Evolutionary conservation across 352 stramenopile genomes (phyloP).

Genomic region (Lagenidium giganteum): DNA sequence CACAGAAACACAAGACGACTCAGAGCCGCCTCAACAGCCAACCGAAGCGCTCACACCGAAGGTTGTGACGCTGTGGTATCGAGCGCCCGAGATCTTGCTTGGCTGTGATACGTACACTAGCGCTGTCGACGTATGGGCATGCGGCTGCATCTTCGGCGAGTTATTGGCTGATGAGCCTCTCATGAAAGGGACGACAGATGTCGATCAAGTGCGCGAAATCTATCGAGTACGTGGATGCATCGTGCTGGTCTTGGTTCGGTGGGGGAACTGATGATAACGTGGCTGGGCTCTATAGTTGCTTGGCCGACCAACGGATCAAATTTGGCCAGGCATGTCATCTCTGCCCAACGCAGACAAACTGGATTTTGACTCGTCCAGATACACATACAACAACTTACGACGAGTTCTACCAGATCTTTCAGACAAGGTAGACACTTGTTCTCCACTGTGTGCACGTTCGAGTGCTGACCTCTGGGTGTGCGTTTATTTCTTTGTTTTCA

Average conservation of each 20-base stretch:
- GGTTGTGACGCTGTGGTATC: conserved; percentile 95
- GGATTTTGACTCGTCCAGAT: conserved; percentile 23
- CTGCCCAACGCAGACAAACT: conserved; percentile 39
- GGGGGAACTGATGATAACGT: neutral
- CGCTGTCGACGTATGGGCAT: conserved; percentile 90
- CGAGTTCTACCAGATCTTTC: conserved; percentile 34
- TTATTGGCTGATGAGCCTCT: conserved; percentile 50
- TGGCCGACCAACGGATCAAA: conserved; percentile 49
- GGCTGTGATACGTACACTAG: conserved; percentile 80
- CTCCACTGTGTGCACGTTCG: no score
- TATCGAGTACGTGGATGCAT: conserved; percentile 30
- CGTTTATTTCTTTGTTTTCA: conserved; percentile 25
- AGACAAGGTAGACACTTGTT: conserved; percentile 18
- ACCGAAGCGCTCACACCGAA: conserved; percentile 47
- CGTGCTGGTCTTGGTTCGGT: neutral
- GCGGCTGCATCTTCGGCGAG: conserved; percentile 59
- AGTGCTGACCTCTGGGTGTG: no score
- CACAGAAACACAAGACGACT: no score
- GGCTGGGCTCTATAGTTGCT: conserved; percentile 22
- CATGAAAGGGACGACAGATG: conserved; percentile 56
- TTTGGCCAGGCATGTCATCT: conserved; percentile 46
- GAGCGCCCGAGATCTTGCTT: conserved; percentile 90
- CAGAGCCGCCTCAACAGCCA: no score
- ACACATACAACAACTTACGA: conserved; percentile 32
- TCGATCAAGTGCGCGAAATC: conserved; percentile 66